phyloP scores from a whole-genome alignment of 257 asterid genomes.

The Solanum clarkiae region DNA sequence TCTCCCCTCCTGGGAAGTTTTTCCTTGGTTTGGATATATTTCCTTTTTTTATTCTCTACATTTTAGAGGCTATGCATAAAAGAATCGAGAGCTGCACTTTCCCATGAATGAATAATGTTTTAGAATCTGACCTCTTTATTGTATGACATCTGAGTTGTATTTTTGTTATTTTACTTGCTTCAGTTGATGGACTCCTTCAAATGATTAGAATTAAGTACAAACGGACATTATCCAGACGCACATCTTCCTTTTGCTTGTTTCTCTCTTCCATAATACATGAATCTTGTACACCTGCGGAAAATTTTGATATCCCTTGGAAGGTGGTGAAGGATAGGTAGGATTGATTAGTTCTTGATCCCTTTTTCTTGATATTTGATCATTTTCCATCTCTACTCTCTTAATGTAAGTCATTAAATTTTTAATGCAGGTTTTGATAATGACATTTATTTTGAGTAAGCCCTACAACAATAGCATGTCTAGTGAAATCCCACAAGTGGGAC shows the following conservation, averaged over 20 bases:
- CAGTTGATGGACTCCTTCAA: background rate
- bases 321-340: background rate
- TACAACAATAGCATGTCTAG: background rate
- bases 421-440: background rate
- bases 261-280: background rate
- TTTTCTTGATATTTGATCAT: background rate
- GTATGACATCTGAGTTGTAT: background rate
- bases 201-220: background rate
- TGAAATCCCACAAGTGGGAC: background rate
- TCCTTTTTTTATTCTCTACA: background rate
- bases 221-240: background rate
- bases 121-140: background rate
- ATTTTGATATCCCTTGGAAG: background rate
- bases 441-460: background rate
- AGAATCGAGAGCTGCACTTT: background rate
- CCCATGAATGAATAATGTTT: background rate
- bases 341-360: background rate
- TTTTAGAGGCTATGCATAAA: background rate
- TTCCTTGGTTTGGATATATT: background rate
- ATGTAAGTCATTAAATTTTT: background rate
- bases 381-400: background rate
- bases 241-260: background rate
- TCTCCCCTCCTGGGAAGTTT: background rate
- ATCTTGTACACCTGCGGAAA: background rate
- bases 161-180: background rate